Evolutionary conservation across 169 alveolate species (phyloP), one percentile per base, ranked within the genome.

Genomic region (Pseudocohnilembus persalinus): DNA sequence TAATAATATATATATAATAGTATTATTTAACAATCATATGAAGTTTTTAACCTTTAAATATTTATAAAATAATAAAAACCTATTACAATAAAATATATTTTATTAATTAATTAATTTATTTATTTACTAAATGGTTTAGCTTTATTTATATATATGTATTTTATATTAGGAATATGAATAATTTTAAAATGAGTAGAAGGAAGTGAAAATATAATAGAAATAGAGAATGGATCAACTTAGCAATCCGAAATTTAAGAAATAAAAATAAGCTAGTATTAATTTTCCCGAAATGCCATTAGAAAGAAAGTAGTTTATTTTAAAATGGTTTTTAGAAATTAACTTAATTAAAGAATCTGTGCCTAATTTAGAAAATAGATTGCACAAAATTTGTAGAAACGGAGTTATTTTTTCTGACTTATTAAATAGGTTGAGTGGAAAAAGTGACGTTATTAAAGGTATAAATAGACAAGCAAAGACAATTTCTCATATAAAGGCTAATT

Each of bases 381-480:
- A 86, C 1, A 86, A 86, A 81, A 76, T 86, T 25, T 86, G 90
- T 75, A 86, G 74, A 73, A 86, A 86, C 74, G 90, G 90, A n/a
- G 90, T 86, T 27, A 86, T 86, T 24, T 86, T 80, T 81, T 80
- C 74, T 33, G 90, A 86, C 64, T 72, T 86, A 15, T 73, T 86
- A 24, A 86, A 86, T 64, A 81, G 90, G 74, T 33, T 86, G 11
- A 29, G 29, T 74, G 90, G 87, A 16, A 86, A 83, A 75, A 87
- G 63, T n/a, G 87, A 86, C 35, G 80, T 76, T 4, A 63, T 86
- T 30, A 86, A 81, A 63, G 90, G 90, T 25, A 80, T 83, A 0
- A 31, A 80, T 63, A 73, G 90, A 80, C 74, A 86, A 73, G 80
- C 90, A 29, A 86, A 86, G 34, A 81, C 68, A 29, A 0, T 31